Evolutionary conservation across 169 alveolate genomes (phyloP).

Genomic region (Cryptosporidium ubiquitum): DNA sequence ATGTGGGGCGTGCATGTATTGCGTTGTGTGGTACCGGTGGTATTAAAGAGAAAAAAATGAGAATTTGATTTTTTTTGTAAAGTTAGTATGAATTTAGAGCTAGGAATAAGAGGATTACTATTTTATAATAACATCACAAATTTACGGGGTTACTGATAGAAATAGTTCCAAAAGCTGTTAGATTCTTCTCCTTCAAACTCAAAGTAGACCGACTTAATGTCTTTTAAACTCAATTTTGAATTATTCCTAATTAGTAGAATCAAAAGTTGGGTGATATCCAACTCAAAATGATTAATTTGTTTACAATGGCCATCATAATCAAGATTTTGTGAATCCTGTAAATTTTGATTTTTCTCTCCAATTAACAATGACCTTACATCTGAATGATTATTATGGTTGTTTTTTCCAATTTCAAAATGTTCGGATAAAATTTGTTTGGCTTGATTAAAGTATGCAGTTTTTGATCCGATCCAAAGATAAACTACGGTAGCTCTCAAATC

Average conservation of each 20-base stretch:
- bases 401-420: neutral
- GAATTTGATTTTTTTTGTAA: too few relatives aligned
- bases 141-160: too few relatives aligned
- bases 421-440: constrained; percentile 9
- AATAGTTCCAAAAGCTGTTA: constrained; percentile 31
- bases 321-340: neutral
- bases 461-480: constrained; percentile 44
- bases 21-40: too few relatives aligned
- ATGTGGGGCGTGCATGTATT: neutral
- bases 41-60: too few relatives aligned
- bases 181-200: constrained; percentile 40
- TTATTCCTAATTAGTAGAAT: constrained; percentile 5
- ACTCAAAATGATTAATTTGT: neutral
- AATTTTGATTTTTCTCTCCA: neutral
- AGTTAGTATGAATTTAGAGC: too few relatives aligned
- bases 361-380: neutral
- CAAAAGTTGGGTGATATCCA: neutral
- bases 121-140: too few relatives aligned
- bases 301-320: neutral
- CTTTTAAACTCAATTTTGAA: neutral
- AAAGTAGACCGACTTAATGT: constrained; percentile 2
- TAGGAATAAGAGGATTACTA: too few relatives aligned
- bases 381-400: neutral
- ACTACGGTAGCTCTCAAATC: neutral
- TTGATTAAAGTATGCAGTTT: constrained; percentile 11